phyloP scores from a whole-genome alignment of 176 grass and related monocot species.

The Zea luxurians region DNA sequence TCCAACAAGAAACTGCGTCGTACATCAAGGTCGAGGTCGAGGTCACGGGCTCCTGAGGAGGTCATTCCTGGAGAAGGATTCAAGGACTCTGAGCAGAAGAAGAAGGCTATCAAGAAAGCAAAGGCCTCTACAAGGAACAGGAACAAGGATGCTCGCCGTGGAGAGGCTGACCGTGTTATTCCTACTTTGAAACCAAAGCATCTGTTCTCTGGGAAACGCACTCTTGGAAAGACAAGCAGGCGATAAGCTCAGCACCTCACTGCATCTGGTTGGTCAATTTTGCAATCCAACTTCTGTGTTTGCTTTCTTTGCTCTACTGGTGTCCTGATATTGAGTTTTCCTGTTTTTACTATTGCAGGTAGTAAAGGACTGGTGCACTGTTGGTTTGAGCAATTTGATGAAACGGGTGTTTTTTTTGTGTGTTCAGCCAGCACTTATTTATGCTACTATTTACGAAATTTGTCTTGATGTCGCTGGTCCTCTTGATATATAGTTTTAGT shows the following conservation, averaged over 20 bases:
- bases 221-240: conserved; percentile 62
- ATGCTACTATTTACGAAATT: not conserved
- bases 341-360: conserved; percentile 18
- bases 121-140: conserved; percentile 52
- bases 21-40: conserved; percentile 49
- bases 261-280: conserved; percentile 18
- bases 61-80: conserved; percentile 70
- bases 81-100: conserved; percentile 62
- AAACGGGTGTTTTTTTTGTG: not conserved
- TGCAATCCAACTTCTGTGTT: not conserved
- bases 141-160: conserved; percentile 79
- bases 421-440: not conserved
- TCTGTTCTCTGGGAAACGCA: conserved; percentile 82
- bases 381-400: not conserved
- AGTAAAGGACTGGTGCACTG: too few relatives aligned
- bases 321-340: not conserved
- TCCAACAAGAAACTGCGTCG: conserved; percentile 55
- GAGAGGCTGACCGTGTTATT: conserved; percentile 85
- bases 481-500: conserved; percentile 3
- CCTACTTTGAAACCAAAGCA: conserved; percentile 87
- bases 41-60: conserved; percentile 49
- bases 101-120: conserved; percentile 59
- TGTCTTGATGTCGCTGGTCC: not conserved
- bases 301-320: not conserved
- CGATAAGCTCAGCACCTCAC: conserved; percentile 38